phyloP scores from a whole-genome alignment of 78 protist genomes.

The Monosiga brevicollis region DNA sequence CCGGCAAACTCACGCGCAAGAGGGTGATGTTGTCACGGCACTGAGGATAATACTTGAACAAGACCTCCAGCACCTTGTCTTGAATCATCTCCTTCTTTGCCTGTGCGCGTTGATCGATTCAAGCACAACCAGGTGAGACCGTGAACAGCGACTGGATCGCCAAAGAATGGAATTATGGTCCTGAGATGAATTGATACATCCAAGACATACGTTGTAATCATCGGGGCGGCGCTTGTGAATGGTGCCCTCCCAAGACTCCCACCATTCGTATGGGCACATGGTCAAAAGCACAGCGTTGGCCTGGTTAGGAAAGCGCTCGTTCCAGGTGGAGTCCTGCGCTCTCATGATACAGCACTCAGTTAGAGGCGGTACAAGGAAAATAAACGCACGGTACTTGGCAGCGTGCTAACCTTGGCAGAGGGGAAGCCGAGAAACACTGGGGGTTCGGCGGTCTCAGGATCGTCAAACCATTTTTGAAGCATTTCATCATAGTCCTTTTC shows the following conservation, averaged over 20 bases:
- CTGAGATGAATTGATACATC: no score
- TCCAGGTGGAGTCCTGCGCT: no score
- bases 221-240: background rate
- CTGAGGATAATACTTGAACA: background rate
- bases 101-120: no score
- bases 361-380: no score
- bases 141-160: no score
- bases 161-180: no score
- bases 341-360: no score
- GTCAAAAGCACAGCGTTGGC: background rate
- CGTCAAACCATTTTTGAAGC: background rate
- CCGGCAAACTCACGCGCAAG: no score
- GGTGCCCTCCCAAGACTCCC: background rate
- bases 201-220: background rate
- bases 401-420: background rate
- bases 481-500: background rate
- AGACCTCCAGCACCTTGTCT: background rate
- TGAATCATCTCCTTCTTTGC: background rate
- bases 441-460: background rate
- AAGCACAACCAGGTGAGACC: no score
- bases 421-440: background rate
- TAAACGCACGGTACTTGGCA: no score
- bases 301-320: no score
- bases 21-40: background rate
- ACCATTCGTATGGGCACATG: background rate